Evolutionary conservation across 2,329 filamentous ascomycete species (phyloP).

Genomic region (Albifimbria verrucaria): DNA sequence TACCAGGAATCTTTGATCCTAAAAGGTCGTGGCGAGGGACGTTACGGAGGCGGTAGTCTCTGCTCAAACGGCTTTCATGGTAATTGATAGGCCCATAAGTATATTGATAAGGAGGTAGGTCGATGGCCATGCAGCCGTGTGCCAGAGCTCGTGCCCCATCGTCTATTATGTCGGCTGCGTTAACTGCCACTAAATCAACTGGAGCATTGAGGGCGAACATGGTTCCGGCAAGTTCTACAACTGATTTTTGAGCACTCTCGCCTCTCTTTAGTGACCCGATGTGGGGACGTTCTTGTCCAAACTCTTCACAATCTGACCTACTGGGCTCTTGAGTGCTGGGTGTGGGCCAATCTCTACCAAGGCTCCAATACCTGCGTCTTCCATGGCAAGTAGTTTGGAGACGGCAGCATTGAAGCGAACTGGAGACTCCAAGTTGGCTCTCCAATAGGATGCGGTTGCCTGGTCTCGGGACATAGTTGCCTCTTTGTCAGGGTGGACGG

Average conservation of each 20-base stretch:
- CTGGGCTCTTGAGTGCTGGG: not conserved
- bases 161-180: not conserved
- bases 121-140: slow-evolving; percentile 1
- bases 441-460: not conserved
- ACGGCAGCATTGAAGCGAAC: slow-evolving; percentile 1
- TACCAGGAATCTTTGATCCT: slow-evolving; percentile 1
- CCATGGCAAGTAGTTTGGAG: not conserved
- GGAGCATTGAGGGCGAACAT: slow-evolving; percentile 4
- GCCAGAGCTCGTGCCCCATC: not conserved
- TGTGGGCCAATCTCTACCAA: slow-evolving; percentile 1
- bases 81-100: not conserved
- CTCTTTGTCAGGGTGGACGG: slow-evolving; percentile 1
- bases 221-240: slow-evolving; percentile 4
- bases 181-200: slow-evolving; percentile 1
- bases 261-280: not conserved
- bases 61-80: slow-evolving; percentile 6
- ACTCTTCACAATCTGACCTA: not conserved
- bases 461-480: not conserved
- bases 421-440: slow-evolving; percentile 5
- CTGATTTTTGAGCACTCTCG: not conserved
- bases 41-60: slow-evolving; percentile 9
- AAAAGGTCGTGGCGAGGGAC: slow-evolving; percentile 12
- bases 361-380: not conserved
- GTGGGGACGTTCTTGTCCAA: not conserved
- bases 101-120: slow-evolving; percentile 6